Percentiles rank a stretch among this genome's conserved stretches.
Conservation (phyloP, 2,329 filamentous ascomycete species). For the Venturia aucupariae region DNA sequence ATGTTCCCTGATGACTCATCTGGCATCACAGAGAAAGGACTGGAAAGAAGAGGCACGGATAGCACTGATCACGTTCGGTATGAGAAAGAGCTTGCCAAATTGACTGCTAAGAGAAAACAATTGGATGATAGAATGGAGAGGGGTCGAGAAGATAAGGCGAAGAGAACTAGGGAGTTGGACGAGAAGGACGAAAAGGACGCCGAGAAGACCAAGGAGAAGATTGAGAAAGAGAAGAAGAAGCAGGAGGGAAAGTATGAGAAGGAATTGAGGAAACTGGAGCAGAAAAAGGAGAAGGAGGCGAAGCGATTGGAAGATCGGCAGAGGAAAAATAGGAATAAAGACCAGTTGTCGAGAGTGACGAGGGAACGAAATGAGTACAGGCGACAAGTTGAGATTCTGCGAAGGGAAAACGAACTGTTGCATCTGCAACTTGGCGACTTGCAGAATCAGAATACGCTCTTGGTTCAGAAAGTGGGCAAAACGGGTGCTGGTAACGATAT, state of each 20-base stretch:
- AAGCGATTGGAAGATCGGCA: conserved; percentile 41
- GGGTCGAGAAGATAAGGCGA: conserved; percentile 43
- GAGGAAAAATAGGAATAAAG: conserved; percentile 38
- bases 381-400: conserved; percentile 36
- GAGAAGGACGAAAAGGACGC: conserved; percentile 41
- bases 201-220: conserved; percentile 53
- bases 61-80: neutral
- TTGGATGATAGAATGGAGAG: conserved; percentile 55
- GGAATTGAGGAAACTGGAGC: conserved; percentile 56
- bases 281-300: conserved; percentile 53
- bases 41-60: conserved; percentile 20
- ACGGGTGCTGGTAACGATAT: conserved; percentile 30
- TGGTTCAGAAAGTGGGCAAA: conserved; percentile 38
- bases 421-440: conserved; percentile 44
- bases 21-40: neutral
- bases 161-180: conserved; percentile 20
- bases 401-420: conserved; percentile 42
- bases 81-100: conserved; percentile 50
- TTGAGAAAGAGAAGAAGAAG: conserved; percentile 54
- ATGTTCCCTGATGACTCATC: neutral
- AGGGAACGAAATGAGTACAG: conserved; percentile 40
- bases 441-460: conserved; percentile 48
- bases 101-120: conserved; percentile 51
- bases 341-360: conserved; percentile 37
- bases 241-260: conserved; percentile 57